These are phyloP conservation scores for Quercus berberidifolia DNA, from an alignment of 306 rosid species.

Conservation along the genomic window DNA sequence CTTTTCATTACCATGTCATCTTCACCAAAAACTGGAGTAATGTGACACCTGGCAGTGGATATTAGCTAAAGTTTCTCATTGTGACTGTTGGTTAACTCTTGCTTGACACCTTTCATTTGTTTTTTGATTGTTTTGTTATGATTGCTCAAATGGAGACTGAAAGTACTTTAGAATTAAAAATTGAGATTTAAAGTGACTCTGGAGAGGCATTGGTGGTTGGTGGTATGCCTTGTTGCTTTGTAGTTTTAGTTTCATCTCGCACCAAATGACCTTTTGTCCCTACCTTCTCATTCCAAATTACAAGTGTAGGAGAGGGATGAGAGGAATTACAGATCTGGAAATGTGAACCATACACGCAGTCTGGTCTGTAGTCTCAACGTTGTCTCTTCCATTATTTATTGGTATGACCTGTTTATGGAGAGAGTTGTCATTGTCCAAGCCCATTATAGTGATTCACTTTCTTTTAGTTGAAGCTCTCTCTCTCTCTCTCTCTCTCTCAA, in stretches of 20 bases:
- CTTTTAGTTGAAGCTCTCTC: constrained; percentile 1
- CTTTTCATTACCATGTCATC: constrained; percentile 21
- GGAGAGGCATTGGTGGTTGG: not conserved
- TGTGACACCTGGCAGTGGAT: constrained; percentile 27
- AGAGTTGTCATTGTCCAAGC: constrained; percentile 20
- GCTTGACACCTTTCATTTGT: constrained; percentile 24
- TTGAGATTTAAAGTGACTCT: not conserved
- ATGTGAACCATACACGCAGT: constrained; percentile 21
- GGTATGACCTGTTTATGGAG: constrained; percentile 23
- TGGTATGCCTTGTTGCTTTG: too few relatives aligned
- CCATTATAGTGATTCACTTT: constrained; percentile 20
- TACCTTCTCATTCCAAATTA: constrained; percentile 1
- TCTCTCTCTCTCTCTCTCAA: not conserved
- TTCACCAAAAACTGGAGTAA: not conserved
- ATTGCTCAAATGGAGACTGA: constrained; percentile 13
- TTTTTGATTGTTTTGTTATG: constrained; percentile 20
- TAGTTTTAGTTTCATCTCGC: too few relatives aligned
- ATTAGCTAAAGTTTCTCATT: constrained; percentile 9
- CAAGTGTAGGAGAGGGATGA: not conserved
- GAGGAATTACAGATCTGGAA: not conserved
- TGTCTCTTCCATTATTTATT: constrained; percentile 36
- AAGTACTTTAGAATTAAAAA: constrained; percentile 9
- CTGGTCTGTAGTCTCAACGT: constrained; percentile 15
- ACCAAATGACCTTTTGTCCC: not conserved
- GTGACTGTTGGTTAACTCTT: constrained; percentile 21